Evolutionary conservation across 1,284 basidiomycete genomes (phyloP).

Genomic region (Marasmius oreades): DNA sequence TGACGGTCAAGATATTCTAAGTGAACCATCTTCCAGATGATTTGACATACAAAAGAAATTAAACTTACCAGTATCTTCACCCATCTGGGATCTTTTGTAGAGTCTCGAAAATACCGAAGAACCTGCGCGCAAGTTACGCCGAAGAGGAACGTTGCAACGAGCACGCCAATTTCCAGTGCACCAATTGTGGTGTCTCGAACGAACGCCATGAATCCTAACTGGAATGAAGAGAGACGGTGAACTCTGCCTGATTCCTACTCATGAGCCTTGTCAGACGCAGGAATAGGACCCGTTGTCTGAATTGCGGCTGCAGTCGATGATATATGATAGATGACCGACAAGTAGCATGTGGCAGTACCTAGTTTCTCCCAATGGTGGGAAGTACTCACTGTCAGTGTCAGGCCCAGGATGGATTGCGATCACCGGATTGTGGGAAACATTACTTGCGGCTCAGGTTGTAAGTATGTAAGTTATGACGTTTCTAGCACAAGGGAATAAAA

Average conservation of each 20-base stretch:
- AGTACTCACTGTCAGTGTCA: no score
- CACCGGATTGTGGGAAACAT: neutral
- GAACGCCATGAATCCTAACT: neutral
- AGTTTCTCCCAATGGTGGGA: no score
- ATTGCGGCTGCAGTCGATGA: no score
- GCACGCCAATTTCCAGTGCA: conserved; percentile 3
- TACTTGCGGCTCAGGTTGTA: no score
- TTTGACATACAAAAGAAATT: neutral
- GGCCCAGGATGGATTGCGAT: neutral
- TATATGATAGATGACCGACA: no score
- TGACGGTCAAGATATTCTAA: neutral
- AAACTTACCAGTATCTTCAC: neutral
- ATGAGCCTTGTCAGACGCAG: no score
- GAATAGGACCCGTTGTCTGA: no score
- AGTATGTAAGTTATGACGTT: no score
- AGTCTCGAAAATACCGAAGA: neutral
- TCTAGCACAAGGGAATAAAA: no score
- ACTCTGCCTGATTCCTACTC: no score
- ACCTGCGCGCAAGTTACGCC: conserved; percentile 2
- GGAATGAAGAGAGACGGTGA: neutral
- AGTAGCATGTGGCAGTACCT: no score
- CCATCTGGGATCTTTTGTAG: neutral
- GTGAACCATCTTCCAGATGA: neutral
- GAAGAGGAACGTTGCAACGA: neutral
- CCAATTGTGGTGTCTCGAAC: neutral